Base-by-base conservation (phyloP, 257 asterid genomes). In the Rauvolfia tetraphylla region DNA sequence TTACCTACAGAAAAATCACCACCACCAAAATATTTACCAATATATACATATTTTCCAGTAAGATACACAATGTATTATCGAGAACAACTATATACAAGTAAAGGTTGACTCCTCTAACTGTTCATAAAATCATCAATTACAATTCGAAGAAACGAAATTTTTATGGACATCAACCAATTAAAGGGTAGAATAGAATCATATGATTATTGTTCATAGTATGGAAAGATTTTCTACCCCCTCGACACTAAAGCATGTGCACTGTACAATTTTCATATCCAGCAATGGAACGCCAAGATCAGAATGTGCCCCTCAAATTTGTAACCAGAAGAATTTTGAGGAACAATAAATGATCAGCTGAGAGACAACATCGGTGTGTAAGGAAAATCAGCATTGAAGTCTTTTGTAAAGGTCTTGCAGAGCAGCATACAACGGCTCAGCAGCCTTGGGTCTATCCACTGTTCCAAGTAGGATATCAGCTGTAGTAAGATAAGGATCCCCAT, bases 401-500 rank as follows among this genome's bases (percentile, higher is more conserved):
- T 84, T 81, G 84, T 86, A 84, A 33, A 95, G 91, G 81, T 93
- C 90, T 42, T 84, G 79, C 17, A 95, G 93, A 62, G 99, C 95
- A 69, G 84, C 85, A 76, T 95, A 93, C 79, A 95, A 84, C 22
- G 97, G 97, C 68, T 90, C 97, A 65, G 97, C 98, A 68, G 99
- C 99, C 87, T 85, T 91, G 11, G 99, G 99, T 76, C 95, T 86
- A 57, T 95, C 98, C 66, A 95, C 93, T 1, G 82, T 77, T 80
- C 99, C 98, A 75, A 93, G 96, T 73, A 95, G 92, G 83, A 95
- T 90, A 84, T 95, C 99, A 31, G 88, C 84, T 22, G 97, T 86
- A n/a, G 98, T 90, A 75, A 95, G 91, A 74, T 95, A 95, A 25
- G 99, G 98, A 84, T 95, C 99, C 0, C 99, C 99, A 34, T 95